Evolutionary conservation across 2,329 filamentous ascomycete species (phyloP), one percentile per base, ranked within the genome.

Genomic region (Didymosphaeria variabile): DNA sequence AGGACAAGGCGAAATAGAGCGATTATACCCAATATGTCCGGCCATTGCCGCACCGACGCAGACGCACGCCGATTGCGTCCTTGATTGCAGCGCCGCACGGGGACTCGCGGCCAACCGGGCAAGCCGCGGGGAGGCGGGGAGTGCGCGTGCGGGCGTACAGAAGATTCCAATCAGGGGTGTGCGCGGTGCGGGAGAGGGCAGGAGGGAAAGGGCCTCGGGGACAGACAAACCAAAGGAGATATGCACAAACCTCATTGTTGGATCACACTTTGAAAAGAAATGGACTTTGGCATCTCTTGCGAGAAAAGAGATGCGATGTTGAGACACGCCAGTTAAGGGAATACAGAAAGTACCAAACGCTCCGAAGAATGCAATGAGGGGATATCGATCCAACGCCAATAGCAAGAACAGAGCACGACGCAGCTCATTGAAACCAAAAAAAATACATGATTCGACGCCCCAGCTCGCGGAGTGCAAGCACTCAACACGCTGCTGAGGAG

Each of bases 1-100:
- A 55, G 56, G 67, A 66, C 51, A 63, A 68, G 68, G 76, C 74
- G 75, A 79, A 73, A 75, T 53, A 58, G 77, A 80, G 71, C 78
- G 75, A 79, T 73, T 77, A 80, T 80, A 73, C 75, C 77, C 77
- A 75, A 76, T 74, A 75, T 79, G 73, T 77, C 76, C 79, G 78
- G 77, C 73, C 76, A 67, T 77, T 72, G 70, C 69, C 70, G 71
- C 70, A 70, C 40, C 29, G 65, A 23, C 58, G 68, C 62, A 60
- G 50, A 12, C 40, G 23, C 21, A 36, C 47, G 29, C 46, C 49
- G 66, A 63, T 60, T 61, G 57, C 56, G 54, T 63, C 64, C 62
- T 68, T 73, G 70, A 71, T 70, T 73, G 72, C 71, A 69, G 69
- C n/a, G 31, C 50, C 47, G 57, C 61, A 34, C 59, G 59, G 53